A percentile compares a stretch with the other conserved stretches of the same genome.
Evolutionary conservation across 805 yeast genomes (phyloP).

Genomic region (Saccharomycopsis vini): DNA sequence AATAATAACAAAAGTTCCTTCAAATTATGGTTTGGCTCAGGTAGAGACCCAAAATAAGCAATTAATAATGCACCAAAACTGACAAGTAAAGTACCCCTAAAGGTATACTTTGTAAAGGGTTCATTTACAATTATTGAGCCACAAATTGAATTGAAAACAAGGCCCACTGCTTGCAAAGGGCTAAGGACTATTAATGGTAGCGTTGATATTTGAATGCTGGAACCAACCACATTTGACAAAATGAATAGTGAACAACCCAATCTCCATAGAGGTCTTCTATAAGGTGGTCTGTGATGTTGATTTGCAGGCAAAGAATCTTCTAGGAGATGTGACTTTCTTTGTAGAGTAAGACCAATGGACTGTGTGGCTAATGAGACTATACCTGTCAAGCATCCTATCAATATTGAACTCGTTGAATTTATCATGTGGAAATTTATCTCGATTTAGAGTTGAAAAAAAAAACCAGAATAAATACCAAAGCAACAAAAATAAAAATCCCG

Average conservation of each 20-base stretch:
- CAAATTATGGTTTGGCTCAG: slow-evolving; percentile 44
- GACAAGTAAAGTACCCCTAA: slow-evolving; percentile 59
- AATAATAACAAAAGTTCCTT: slow-evolving; percentile 38
- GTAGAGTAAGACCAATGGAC: slow-evolving; percentile 73
- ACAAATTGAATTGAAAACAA: slow-evolving; percentile 77
- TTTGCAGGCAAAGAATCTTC: slow-evolving; percentile 27
- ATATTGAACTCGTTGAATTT: slow-evolving; percentile 3
- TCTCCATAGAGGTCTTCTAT: slow-evolving; percentile 51
- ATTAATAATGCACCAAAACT: slow-evolving; percentile 68
- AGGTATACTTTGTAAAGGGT: slow-evolving; percentile 47
- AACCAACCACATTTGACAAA: slow-evolving; percentile 67
- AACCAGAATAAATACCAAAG: too few relatives aligned
- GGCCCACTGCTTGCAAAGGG: slow-evolving; percentile 78
- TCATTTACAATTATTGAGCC: slow-evolving; percentile 63
- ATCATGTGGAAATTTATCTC: too few relatives aligned
- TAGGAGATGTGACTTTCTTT: slow-evolving; percentile 63
- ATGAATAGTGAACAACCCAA: slow-evolving; percentile 65
- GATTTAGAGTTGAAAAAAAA: too few relatives aligned
- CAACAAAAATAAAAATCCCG: too few relatives aligned
- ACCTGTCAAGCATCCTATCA: slow-evolving; percentile 59
- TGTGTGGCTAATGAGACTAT: slow-evolving; percentile 70
- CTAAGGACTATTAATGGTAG: slow-evolving; percentile 71
- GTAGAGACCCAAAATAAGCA: slow-evolving; percentile 60
- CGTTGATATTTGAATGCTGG: slow-evolving; percentile 75
- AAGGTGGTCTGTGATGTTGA: slow-evolving; percentile 26